Base-by-base conservation (phyloP, 495 filamentous ascomycete genomes). In the Glarea lozoyensis region DNA sequence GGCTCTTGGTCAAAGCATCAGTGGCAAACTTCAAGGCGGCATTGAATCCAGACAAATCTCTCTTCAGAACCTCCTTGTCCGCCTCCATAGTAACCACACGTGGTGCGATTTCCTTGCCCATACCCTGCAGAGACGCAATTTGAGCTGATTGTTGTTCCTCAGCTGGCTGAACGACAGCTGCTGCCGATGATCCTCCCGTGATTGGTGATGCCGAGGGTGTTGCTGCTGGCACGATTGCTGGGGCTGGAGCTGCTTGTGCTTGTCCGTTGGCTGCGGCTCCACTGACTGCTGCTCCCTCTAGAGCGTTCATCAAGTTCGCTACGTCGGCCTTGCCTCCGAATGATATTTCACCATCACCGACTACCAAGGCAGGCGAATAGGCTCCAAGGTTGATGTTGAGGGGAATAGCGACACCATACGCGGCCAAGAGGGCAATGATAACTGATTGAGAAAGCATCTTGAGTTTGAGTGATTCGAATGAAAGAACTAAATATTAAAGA, bases 301-400 rank as follows among this genome's bases (percentile, higher is more conserved):
- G 56, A 37, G 64, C 67, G 42, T 63, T 68, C 52, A 72, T 65
- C 40, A 70, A 46, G 36, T 58, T 60, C 25, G 68, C 63, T 7
- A 75, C 72, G 53, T 67, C 62, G 60, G 74, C 67, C 36, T 64
- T 64, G 30, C 67, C 66, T 43, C 71, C 71, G 48, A 76, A 74
- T 46, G 71, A 75, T 49, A 76, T 76, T 60, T 78, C 73, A 63
- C 72, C 73, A 67, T 76, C 72, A 75, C 73, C 73, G 69, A 70
- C 69, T 57, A 68, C 59, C 64, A 76, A 57, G 56, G 73, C 72
- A 7, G 73, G 73, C 9, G 73, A 76, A 53, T 76, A 76, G 25
- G 72, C 73, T 21, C 72, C 73, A 30, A 77, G 63, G 60, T 77
- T 77, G 60, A 77, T 77, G 58, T 77, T 77, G 25, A 77, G 66